Base-by-base conservation (phyloP, 768 basidiomycete genomes). In the Flagelloscypha sp. region DNA sequence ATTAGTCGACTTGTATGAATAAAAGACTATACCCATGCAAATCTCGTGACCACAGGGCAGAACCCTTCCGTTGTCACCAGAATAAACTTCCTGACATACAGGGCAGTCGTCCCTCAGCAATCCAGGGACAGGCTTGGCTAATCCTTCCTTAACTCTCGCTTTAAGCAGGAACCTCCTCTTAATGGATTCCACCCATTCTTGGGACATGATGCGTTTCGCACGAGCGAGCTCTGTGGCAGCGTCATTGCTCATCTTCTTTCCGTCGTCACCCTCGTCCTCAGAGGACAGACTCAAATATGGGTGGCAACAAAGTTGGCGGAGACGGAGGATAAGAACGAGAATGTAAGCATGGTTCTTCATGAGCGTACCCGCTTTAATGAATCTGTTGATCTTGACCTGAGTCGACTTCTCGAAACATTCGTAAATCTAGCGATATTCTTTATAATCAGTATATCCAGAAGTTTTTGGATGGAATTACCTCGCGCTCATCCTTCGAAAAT, bases 271-370 rank as follows among this genome's bases (percentile, higher is more conserved):
- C 30, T 58, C 64, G 0, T 56, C 67, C 15, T 67, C 66, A 5
- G 65, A n/a, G n/a, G n/a, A n/a, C n/a, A n/a, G n/a, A n/a, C n/a
- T 76, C 4, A 87, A 70, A 47, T 77, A 61, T 0, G 84, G 84
- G 50, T 84, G 83, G 43, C 74, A 73, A 48, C 79, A 83, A 0
- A 86, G 57, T 48, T 86, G 84, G 4, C 84, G 68, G 25, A 89
- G 59, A 5, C 84, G 77, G 22, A 87, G 64, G 13, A 88, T 79
- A 70, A 87, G 67, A 16, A 84, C 76, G n/a, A 12, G 30, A 19
- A n/a, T 5, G 24, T 23, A 30, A 3, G 63, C 73, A 24, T 49
- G 84, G 75, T 86, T 79, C 53, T 85, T 81, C 19, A 85, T 48
- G 5, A 87, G 60, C 0, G 79, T 83, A n/a, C 74, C 61, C 13